phyloP scores from a whole-genome alignment of 495 filamentous ascomycete species.

The Amphirosellinia nigrospora region DNA sequence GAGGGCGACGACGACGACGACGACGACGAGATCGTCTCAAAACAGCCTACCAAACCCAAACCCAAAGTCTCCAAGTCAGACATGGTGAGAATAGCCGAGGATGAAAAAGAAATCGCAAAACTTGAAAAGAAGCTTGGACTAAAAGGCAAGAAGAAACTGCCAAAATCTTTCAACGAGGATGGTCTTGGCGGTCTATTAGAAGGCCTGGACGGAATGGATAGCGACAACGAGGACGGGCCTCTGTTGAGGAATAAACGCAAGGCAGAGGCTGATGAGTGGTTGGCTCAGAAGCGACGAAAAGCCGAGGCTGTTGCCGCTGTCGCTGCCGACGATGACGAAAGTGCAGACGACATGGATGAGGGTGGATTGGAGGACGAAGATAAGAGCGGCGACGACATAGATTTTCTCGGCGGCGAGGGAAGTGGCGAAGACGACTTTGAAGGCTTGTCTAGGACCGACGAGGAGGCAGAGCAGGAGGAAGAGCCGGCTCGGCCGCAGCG shows the following conservation, averaged over 20 bases:
- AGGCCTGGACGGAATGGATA: slow-evolving; percentile 62
- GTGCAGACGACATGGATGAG: slow-evolving; percentile 23
- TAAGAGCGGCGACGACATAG: slow-evolving; percentile 39
- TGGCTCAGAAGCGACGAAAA: slow-evolving; percentile 55
- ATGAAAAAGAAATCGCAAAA: slow-evolving; percentile 86
- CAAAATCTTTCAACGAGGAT: slow-evolving; percentile 82
- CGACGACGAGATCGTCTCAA: slow-evolving; percentile 34
- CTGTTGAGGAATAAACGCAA: slow-evolving; percentile 68
- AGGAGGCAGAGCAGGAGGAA: slow-evolving; percentile 32
- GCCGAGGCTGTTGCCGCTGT: slow-evolving; percentile 36
- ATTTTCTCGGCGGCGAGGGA: slow-evolving; percentile 33
- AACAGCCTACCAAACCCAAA: slow-evolving; percentile 35
- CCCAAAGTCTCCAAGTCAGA: slow-evolving; percentile 61
- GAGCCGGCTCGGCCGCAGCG: slow-evolving; percentile 38
- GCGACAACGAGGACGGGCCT: slow-evolving; percentile 56
- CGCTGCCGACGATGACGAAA: neutral
- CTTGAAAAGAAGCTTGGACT: slow-evolving; percentile 89
- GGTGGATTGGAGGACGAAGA: slow-evolving; percentile 38
- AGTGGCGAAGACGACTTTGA: slow-evolving; percentile 41
- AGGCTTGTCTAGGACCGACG: slow-evolving; percentile 39
- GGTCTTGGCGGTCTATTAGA: slow-evolving; percentile 81
- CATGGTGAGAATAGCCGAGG: slow-evolving; percentile 69
- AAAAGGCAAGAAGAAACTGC: slow-evolving; percentile 75
- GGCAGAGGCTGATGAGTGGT: slow-evolving; percentile 62
- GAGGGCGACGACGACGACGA: slow-evolving; percentile 46